phyloP scores from a whole-genome alignment of 176 grass and related monocot species.

The Lolium multiflorum region DNA sequence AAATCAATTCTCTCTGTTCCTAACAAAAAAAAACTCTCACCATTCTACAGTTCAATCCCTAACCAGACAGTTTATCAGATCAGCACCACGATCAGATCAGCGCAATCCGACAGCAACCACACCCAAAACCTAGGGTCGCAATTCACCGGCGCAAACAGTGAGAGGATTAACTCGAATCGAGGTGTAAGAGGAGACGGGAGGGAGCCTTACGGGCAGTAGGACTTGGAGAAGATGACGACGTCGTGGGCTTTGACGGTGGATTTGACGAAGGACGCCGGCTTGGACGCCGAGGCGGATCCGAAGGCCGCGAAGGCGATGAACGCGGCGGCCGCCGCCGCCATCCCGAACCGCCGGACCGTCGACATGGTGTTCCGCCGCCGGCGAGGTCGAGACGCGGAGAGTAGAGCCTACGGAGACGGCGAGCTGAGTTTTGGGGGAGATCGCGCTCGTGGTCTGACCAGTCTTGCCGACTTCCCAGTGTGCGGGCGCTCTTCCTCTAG shows the following conservation, averaged over 20 bases:
- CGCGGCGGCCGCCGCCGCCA: slow-evolving; percentile 34
- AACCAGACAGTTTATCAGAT: background rate
- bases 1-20: background rate
- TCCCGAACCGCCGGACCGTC: slow-evolving; percentile 35
- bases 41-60: background rate
- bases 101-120: background rate
- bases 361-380: slow-evolving; percentile 56
- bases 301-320: slow-evolving; percentile 53
- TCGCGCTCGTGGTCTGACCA: background rate
- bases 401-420: too few species aligned
- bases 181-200: background rate
- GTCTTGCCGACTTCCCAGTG: background rate
- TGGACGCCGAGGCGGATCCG: slow-evolving; percentile 51
- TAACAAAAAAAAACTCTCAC: background rate
- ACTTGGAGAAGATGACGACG: slow-evolving; percentile 86
- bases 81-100: background rate
- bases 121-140: background rate
- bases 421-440: background rate
- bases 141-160: background rate
- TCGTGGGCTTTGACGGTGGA: slow-evolving; percentile 67
- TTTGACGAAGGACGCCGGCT: slow-evolving; percentile 62
- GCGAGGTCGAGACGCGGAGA: slow-evolving; percentile 22
- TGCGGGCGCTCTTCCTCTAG: background rate
- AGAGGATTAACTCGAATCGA: background rate
- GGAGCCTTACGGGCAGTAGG: slow-evolving; percentile 64